A percentile compares a stretch with the other conserved stretches of the same genome.
These are phyloP conservation scores for Claviceps fusiformis DNA, from an alignment of 2,329 filamentous ascomycete genomes.

Conservation along the genomic window DNA sequence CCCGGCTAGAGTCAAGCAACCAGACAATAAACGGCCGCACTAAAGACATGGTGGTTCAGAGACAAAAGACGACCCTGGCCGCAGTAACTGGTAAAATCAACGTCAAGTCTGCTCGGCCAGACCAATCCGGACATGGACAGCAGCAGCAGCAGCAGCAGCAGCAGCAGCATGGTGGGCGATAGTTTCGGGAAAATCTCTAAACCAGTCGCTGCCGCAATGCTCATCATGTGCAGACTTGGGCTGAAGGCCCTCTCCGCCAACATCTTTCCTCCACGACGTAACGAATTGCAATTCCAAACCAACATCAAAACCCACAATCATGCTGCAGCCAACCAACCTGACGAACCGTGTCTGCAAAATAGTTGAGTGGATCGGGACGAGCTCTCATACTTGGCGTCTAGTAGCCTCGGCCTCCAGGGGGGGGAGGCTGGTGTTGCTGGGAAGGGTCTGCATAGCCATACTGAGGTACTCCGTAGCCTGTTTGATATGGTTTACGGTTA, in stretches of 20 bases:
- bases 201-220: background rate
- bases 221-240: background rate
- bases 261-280: background rate
- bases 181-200: background rate
- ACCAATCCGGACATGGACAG: slow-evolving; percentile 1
- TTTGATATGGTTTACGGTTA: slow-evolving; percentile 4
- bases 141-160: no score
- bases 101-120: slow-evolving; percentile 2
- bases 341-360: background rate
- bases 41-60: background rate
- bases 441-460: slow-evolving; percentile 29
- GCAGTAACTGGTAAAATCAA: background rate
- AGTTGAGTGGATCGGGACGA: background rate
- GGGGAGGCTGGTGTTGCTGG: slow-evolving; percentile 11
- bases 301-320: background rate
- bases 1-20: background rate
- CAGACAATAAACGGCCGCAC: background rate
- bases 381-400: slow-evolving; percentile 1
- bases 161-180: background rate
- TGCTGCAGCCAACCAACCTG: background rate
- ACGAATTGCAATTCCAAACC: slow-evolving; percentile 1
- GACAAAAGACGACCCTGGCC: background rate
- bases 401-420: slow-evolving; percentile 12
- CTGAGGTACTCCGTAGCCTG: slow-evolving; percentile 24
- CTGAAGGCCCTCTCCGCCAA: background rate